phyloP scores from a whole-genome alignment of 257 asterid genomes.

The Perilla frutescens region DNA sequence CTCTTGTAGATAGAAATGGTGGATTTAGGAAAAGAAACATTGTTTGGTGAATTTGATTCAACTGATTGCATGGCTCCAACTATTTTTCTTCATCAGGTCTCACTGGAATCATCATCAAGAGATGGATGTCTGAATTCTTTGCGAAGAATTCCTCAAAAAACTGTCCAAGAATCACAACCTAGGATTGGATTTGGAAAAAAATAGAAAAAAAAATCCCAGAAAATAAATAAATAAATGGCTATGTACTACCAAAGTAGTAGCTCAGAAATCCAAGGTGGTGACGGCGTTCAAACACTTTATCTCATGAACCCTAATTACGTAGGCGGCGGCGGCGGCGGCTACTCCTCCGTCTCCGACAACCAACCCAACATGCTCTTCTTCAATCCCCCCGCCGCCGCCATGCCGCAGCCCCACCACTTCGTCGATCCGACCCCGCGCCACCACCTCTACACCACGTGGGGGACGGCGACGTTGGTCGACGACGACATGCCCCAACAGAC shows the following conservation, averaged over 20 bases:
- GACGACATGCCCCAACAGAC: constrained; percentile 28
- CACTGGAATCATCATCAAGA: constrained; percentile 11
- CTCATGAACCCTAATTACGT: constrained; percentile 74
- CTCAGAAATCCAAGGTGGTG: constrained; percentile 63
- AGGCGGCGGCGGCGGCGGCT: constrained; percentile 14
- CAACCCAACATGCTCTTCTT: constrained; percentile 49
- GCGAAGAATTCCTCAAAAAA: no score
- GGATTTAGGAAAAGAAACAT: no score
- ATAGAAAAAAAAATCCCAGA: no score
- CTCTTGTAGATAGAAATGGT: no score
- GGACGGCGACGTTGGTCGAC: not conserved
- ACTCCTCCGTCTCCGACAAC: constrained; percentile 36
- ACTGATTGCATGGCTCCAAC: constrained; percentile 39
- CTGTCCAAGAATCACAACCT: no score
- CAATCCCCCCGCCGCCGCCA: constrained; percentile 43
- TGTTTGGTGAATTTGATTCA: not conserved
- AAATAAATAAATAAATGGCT: constrained; percentile 27
- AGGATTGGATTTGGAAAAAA: no score
- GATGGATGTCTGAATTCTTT: not conserved
- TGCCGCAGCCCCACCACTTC: constrained; percentile 51
- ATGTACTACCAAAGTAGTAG: constrained; percentile 73
- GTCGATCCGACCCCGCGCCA: constrained; percentile 36
- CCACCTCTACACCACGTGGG: constrained; percentile 41
- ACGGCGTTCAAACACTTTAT: constrained; percentile 72
- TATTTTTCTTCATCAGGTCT: constrained; percentile 33